Percentiles rank a stretch among this genome's conserved stretches.
These are phyloP conservation scores for Amphicarpaea edgeworthii DNA, from an alignment of 306 rosid species.

Conservation along the genomic window DNA sequence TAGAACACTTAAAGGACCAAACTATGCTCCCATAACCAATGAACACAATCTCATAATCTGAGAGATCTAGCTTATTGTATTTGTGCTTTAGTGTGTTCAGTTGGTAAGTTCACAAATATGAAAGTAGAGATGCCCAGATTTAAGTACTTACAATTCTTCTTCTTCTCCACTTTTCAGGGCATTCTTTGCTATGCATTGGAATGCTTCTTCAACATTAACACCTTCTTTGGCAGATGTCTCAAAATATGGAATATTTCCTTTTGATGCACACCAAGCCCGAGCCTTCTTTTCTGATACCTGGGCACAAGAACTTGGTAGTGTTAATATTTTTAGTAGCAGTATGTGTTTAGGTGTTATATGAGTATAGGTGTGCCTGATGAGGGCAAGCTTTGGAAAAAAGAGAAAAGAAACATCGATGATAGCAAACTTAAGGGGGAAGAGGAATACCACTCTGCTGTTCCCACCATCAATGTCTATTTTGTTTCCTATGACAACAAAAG, in stretches of 20 bases:
- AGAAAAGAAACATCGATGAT: constrained; percentile 9
- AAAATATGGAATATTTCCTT: constrained; percentile 97
- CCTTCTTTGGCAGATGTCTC: constrained; percentile 99
- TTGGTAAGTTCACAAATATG: constrained; percentile 19
- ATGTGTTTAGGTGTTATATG: constrained; percentile 5
- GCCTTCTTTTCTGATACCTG: constrained; percentile 99
- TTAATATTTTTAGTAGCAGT: constrained; percentile 29
- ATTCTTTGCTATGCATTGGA: constrained; percentile 93
- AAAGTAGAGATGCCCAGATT: constrained; percentile 32
- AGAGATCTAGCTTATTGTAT: no score
- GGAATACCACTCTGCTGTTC: constrained; percentile 91
- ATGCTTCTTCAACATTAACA: constrained; percentile 95
- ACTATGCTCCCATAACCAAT: constrained; percentile 23
- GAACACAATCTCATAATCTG: constrained; percentile 30
- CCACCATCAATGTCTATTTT: constrained; percentile 97
- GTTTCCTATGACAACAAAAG: constrained; percentile 97
- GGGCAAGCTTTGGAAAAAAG: constrained; percentile 4
- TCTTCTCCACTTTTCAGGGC: constrained; percentile 98
- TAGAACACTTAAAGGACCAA: constrained; percentile 14
- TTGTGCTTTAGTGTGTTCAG: neutral
- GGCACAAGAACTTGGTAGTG: constrained; percentile 29
- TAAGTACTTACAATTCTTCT: constrained; percentile 91
- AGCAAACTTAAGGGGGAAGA: constrained; percentile 18
- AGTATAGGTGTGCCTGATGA: neutral
- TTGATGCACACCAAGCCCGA: constrained; percentile 98